Base-by-base conservation (phyloP, 1,284 basidiomycete genomes). In the Ganoderma lucidum region DNA sequence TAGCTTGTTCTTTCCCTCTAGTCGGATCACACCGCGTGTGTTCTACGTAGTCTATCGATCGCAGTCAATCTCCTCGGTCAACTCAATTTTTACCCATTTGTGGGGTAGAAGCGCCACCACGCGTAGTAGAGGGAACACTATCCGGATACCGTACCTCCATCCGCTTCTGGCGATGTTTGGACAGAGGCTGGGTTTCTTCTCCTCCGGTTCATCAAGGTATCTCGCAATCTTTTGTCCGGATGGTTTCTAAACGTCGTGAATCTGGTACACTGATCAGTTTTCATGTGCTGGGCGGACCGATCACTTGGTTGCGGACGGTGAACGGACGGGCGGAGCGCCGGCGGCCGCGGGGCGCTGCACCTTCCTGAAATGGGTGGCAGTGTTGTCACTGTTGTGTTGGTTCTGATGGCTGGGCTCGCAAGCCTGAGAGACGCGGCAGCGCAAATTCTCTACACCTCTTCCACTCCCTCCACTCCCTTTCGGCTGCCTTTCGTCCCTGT, bases 281-380 rank as follows among this genome's bases (percentile, higher is more conserved):
- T n/a, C 45, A 58, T 58, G 45, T 67, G 28, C 35, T 53, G 15
- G 56, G 63, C 68, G 64, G 62, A 51, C 62, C 9, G n/a, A 9
- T 48, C 45, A 48, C 45, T 42, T 56, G 65, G 48, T 19, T 41
- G n/a, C 63, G 61, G 66, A 60, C 39, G 60, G 61, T 39, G 23
- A 63, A 39, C 14, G 14, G 39, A 39, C n/a, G 53, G 53, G 35
- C 63, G 45, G 37, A 42, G 62, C 70, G 63, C 68, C 60, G 67
- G 66, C 63, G 67, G 60, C 60, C 63, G 63, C 63, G 65, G 63
- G 67, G 62, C 67, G 69, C 71, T 64, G 72, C 67, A 64, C 65
- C 48, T 73, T 62, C 72, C 72, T 15, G 8, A 73, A 62, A 48
- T 63, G 68, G 72, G 64, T 61, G 60, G 61, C 64, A 63, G 67